These are phyloP conservation scores for Ascochyta fabae DNA, from an alignment of 2,329 filamentous ascomycete genomes.

Conservation along the genomic window DNA sequence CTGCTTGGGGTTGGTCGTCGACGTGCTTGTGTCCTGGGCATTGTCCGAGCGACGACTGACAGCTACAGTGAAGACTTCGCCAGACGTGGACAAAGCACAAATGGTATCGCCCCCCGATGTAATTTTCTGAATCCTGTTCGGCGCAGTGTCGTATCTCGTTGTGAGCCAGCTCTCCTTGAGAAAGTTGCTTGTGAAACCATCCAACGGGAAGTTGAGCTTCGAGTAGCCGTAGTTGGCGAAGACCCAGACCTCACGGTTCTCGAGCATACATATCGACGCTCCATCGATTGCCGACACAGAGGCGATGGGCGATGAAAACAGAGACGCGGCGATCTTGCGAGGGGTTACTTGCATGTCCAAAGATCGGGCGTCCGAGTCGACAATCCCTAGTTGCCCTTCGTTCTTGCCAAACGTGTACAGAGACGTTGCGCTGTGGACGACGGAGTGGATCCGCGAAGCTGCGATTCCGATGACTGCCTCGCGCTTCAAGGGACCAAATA, in stretches of 20 bases:
- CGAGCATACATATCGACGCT: slow-evolving; percentile 83
- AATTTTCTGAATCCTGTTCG: slow-evolving; percentile 76
- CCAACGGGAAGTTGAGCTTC: slow-evolving; percentile 82
- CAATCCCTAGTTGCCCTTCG: slow-evolving; percentile 88
- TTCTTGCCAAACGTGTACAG: slow-evolving; percentile 97
- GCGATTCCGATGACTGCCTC: slow-evolving; percentile 82
- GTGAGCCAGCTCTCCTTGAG: slow-evolving; percentile 70
- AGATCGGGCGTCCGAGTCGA: slow-evolving; percentile 93
- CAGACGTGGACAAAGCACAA: slow-evolving; percentile 81
- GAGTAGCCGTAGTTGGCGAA: slow-evolving; percentile 97
- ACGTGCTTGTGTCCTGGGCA: slow-evolving; percentile 64
- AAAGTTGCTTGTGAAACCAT: slow-evolving; percentile 73
- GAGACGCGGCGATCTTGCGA: slow-evolving; percentile 84
- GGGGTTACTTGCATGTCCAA: slow-evolving; percentile 83
- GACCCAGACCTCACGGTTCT: slow-evolving; percentile 88
- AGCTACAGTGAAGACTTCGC: slow-evolving; percentile 86
- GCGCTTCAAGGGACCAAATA: slow-evolving; percentile 90
- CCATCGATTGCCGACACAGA: slow-evolving; percentile 88
- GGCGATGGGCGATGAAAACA: slow-evolving; percentile 74
- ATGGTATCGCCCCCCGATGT: slow-evolving; percentile 90
- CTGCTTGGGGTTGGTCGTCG: slow-evolving; percentile 91
- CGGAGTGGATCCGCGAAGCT: slow-evolving; percentile 89
- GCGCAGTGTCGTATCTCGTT: slow-evolving; percentile 67
- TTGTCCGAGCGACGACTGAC: slow-evolving; percentile 72
- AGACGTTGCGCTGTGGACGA: slow-evolving; percentile 79